phyloP scores from a whole-genome alignment of 345 rosid species.

The Toxicodendron radicans region DNA sequence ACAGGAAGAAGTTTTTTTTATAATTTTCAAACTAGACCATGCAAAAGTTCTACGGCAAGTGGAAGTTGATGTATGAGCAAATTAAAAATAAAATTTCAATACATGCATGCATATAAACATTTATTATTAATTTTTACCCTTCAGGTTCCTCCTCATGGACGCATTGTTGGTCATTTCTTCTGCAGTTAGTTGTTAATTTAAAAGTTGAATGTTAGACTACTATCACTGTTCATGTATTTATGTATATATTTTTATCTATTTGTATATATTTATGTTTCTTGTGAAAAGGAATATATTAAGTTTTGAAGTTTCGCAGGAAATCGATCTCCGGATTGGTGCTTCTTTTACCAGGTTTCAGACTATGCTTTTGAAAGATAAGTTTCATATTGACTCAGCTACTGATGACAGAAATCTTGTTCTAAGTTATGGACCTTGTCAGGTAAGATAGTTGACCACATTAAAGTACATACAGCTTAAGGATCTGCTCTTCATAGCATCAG shows the following conservation, averaged over 20 bases:
- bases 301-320: conserved; percentile 55
- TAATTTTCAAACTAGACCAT: background rate
- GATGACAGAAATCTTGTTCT: conserved; percentile 85
- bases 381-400: conserved; percentile 62
- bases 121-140: background rate
- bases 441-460: conserved; percentile 26
- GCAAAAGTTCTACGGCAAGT: background rate
- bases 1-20: background rate
- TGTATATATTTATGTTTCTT: background rate
- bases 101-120: background rate
- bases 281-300: background rate
- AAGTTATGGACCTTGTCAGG: conserved; percentile 99
- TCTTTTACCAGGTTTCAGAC: conserved; percentile 98
- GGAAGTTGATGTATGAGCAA: conserved; percentile 1
- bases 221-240: background rate
- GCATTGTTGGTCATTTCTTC: too few species aligned
- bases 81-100: background rate
- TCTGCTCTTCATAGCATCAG: conserved; percentile 17
- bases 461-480: background rate
- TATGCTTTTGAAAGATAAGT: conserved; percentile 80
- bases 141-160: background rate
- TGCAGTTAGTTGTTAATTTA: background rate
- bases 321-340: conserved; percentile 96
- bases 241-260: background rate
- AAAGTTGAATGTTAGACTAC: background rate